Percentiles rank a stretch among this genome's conserved stretches.
Conservation (phyloP, 345 rosid genomes). For the Salix dunnii region DNA sequence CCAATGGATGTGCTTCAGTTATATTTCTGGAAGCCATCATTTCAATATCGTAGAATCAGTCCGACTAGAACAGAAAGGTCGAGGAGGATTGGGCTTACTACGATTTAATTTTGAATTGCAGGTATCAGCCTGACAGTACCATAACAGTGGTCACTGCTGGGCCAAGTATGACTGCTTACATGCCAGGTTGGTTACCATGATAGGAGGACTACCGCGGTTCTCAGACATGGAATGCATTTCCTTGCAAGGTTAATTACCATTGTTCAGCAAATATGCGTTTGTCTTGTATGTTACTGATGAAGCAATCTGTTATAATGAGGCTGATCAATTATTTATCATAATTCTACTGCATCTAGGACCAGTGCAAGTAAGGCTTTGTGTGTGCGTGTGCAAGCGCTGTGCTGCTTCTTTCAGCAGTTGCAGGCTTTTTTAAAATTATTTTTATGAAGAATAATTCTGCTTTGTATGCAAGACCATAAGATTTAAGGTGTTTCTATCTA, state of each 20-base stretch:
- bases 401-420: neutral
- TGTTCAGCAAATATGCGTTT: constrained; percentile 3
- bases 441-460: neutral
- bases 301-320: neutral
- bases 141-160: constrained; percentile 57
- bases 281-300: constrained; percentile 3
- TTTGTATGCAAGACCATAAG: neutral
- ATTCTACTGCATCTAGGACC: constrained; percentile 5
- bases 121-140: constrained; percentile 67
- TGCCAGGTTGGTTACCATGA: constrained; percentile 91
- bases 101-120: constrained; percentile 22
- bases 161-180: constrained; percentile 73
- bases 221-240: constrained; percentile 13
- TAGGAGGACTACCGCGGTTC: neutral
- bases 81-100: neutral
- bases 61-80: neutral
- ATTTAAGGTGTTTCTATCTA: neutral
- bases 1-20: neutral
- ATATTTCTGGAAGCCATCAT: neutral
- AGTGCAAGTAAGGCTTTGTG: constrained; percentile 9
- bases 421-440: neutral
- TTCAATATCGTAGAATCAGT: neutral
- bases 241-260: neutral
- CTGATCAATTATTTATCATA: constrained; percentile 7
- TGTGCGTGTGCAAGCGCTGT: constrained; percentile 11